Evolutionary conservation across 495 filamentous ascomycete genomes (phyloP).

Genomic region (Peziza echinospora): DNA sequence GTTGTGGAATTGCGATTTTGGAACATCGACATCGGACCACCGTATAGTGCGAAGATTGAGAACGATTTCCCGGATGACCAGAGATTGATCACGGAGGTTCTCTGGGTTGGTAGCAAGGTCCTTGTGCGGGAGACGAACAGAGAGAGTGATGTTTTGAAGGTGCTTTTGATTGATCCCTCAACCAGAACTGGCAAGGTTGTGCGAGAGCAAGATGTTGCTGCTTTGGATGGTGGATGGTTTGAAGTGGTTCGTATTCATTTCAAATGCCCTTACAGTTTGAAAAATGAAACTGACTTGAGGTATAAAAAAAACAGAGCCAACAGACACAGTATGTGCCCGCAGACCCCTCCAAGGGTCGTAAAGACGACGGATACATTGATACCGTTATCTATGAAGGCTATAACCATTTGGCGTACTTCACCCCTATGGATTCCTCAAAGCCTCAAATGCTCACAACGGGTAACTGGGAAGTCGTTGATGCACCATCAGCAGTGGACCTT

Average conservation of each 20-base stretch:
- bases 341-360: constrained; percentile 52
- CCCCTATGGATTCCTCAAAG: constrained; percentile 61
- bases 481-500: constrained; percentile 74
- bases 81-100: constrained; percentile 74
- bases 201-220: constrained; percentile 50
- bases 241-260: constrained; percentile 36
- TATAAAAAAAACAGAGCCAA: constrained; percentile 30
- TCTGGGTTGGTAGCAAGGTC: constrained; percentile 72
- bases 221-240: constrained; percentile 88
- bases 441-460: constrained; percentile 74
- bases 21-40: constrained; percentile 55
- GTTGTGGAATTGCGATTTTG: constrained; percentile 74
- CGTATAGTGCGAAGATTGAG: constrained; percentile 55
- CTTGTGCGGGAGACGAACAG: constrained; percentile 81
- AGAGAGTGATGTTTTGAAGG: constrained; percentile 72
- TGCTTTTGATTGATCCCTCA: constrained; percentile 66
- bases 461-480: constrained; percentile 78
- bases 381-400: constrained; percentile 69
- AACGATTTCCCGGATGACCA: constrained; percentile 62
- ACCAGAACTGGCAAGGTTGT: constrained; percentile 57
- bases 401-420: constrained; percentile 85
- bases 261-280: too few species aligned
- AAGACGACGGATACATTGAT: constrained; percentile 78
- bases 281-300: not conserved
- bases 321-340: constrained; percentile 71